phyloP scores from a whole-genome alignment of 495 filamentous ascomycete genomes.

The Cairneyella variabilis region DNA sequence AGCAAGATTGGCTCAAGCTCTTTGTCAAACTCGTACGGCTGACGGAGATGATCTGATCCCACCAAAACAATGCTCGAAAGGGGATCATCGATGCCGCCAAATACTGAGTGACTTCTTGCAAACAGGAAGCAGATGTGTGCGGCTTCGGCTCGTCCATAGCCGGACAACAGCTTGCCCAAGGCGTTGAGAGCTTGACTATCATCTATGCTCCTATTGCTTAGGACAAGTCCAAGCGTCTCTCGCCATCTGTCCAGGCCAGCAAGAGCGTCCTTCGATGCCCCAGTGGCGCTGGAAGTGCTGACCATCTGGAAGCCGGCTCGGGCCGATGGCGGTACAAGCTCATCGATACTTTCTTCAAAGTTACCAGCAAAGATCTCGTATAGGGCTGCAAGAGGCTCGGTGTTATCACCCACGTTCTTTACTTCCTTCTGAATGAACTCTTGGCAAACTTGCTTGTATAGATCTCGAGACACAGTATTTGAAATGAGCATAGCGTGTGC shows the following conservation, averaged over 20 bases:
- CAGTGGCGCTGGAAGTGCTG: conserved; percentile 59
- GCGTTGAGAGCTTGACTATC: conserved; percentile 74
- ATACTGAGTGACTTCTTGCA: conserved; percentile 52
- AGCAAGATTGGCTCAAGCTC: conserved; percentile 83
- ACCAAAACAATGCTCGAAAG: conserved; percentile 75
- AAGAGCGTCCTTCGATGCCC: conserved; percentile 64
- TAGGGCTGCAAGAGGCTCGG: conserved; percentile 80
- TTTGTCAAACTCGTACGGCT: conserved; percentile 60
- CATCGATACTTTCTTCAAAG: conserved; percentile 89
- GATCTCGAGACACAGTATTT: conserved; percentile 61
- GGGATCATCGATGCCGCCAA: conserved; percentile 82
- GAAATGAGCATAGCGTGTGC: conserved; percentile 92
- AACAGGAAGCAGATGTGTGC: conserved; percentile 81
- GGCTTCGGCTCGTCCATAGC: conserved; percentile 85
- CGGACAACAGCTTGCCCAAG: conserved; percentile 77
- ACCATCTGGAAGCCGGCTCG: conserved; percentile 89
- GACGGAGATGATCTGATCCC: conserved; percentile 70
- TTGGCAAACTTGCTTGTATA: conserved; percentile 88
- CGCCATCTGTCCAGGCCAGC: conserved; percentile 90
- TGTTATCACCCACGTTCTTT: conserved; percentile 67
- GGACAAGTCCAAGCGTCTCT: conserved; percentile 79
- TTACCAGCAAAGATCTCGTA: conserved; percentile 95
- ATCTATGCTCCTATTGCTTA: conserved; percentile 79
- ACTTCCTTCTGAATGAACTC: conserved; percentile 94
- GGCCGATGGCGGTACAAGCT: conserved; percentile 92